Evolutionary conservation across 257 asterid species (phyloP), one percentile per base, ranked within the genome.

Genomic region (Fraxinus excelsior): DNA sequence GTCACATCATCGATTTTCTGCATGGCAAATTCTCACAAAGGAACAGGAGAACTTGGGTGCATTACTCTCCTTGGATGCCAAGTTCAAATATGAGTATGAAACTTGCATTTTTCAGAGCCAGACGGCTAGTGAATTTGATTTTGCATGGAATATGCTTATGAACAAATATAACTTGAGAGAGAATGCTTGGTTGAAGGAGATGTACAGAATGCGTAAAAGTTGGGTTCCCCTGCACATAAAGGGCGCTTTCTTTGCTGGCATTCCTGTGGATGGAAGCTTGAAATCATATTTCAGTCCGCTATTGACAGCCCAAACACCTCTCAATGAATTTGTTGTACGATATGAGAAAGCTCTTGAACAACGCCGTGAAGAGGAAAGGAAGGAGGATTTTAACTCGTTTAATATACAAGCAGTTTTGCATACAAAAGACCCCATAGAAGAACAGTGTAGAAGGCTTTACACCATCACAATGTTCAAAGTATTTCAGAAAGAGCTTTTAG

Each of bases 341-440:
- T 95, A 92, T 12, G 97, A 95, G 83, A 91, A 91, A 77, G 93
- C 91, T 69, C 74, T 93, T 42, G 98, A 91, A 79, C 94, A 89
- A 75, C 85, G 87, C 13, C 96, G 91, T 0, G 98, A 93, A 67
- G 99, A 93, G 83, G 99, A 95, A 76, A 88, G 88, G 73, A 91
- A 84, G 82, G 98, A 94, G 78, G 98, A 94, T 85, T 86, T 87
- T 67, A 87, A 92, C 85, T 92, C 99, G 1, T 90, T 87, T 51
- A 95, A 91, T 67, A 65, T 90, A 80, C 98, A 87, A 65, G 83
- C 93, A 37, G 93, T 86, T 78, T 70, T 92, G 75, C 98, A 93
- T 86, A 91, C 98, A 2, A 91, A 93, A 83, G 99, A 95, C 79
- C 98, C 99, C 12, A 93, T 95, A 7, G 99, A 95, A 86, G 99